Conservation (phyloP, 192 early-diverging fungal species). For the Rhizoclosmatium globosum region DNA sequence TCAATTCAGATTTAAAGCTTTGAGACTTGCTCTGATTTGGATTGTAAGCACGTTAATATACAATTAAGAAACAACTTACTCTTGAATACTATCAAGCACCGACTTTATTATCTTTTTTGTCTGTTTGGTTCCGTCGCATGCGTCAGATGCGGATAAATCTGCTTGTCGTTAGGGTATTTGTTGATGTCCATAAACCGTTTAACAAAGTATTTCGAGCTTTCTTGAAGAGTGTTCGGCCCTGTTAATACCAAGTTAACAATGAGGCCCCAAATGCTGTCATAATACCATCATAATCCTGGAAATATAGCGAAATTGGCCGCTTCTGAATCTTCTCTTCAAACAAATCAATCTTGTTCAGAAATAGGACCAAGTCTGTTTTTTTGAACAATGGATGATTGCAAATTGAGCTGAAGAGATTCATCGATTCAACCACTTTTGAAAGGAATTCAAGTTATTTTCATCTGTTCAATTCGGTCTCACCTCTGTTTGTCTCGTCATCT, state of each 20-base stretch:
- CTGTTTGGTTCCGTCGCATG: background rate
- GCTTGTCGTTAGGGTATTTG: slow-evolving; percentile 16
- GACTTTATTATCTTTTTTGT: background rate
- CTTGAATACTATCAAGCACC: background rate
- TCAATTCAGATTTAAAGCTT: background rate
- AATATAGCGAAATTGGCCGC: slow-evolving; percentile 52
- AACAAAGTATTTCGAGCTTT: slow-evolving; percentile 51
- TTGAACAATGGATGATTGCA: slow-evolving; percentile 49
- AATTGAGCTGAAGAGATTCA: slow-evolving; percentile 44
- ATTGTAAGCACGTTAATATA: background rate
- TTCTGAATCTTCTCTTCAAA: slow-evolving; percentile 57
- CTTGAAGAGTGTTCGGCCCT: slow-evolving; percentile 48
- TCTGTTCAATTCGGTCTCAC: background rate
- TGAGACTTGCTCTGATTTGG: background rate
- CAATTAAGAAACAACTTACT: background rate
- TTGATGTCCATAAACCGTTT: slow-evolving; percentile 38
- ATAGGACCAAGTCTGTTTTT: slow-evolving; percentile 63
- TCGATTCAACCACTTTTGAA: slow-evolving; percentile 40
- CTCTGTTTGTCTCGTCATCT: slow-evolving; percentile 55
- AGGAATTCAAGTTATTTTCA: background rate
- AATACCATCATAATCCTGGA: background rate
- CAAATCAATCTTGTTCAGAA: slow-evolving; percentile 72
- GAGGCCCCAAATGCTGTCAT: background rate
- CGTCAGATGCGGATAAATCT: slow-evolving; percentile 9
- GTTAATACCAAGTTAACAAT: background rate